Evolutionary conservation across 2,329 filamentous ascomycete genomes (phyloP), one percentile per base, ranked within the genome.

Genomic region (Paraphoma chrysanthemicola): DNA sequence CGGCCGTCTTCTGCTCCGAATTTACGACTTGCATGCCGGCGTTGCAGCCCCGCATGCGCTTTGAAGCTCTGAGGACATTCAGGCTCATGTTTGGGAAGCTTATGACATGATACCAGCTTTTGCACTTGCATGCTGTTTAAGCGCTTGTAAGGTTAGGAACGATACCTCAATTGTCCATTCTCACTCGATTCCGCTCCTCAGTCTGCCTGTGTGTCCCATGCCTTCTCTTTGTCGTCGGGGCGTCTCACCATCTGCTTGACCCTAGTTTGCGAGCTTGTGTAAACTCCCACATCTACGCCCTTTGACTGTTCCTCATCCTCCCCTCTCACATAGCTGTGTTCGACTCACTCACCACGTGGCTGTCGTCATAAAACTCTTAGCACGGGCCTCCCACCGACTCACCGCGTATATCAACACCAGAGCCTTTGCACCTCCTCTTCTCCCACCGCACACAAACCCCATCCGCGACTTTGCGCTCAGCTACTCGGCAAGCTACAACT

Each of bases 51-150:
- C 18, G 36, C 44, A 44, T 44, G 36, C 50, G 53, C 47, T 46
- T 36, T 33, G 56, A 18, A 38, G 51, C 51, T 11, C 18, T 39
- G 51, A 45, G n/a, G 41, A 29, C 44, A 17, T 45, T 43, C 43
- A 45, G 46, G 48, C 17, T 48, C 14, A 38, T 38, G 42, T 11
- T 45, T 42, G 44, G 51, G 52, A 54, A 44, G 14, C 53, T 59
- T 41, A 64, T 54, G 63, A 66, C 44, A 56, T 57, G 59, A 66
- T 64, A 64, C 63, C 63, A 66, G 39, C 56, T 56, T 60, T 39
- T 51, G 49, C 16, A 45, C 18, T 31, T 38, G 23, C 28, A 53
- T 38, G 48, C 50, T 51, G 44, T 42, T 42, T 52, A 36, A 48
- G 38, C 30, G 54, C 54, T 45, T 16, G 50, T 43, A 36, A 18